Evolutionary conservation across 257 asterid species (phyloP), one percentile per base, ranked within the genome.

Genomic region (Linaria vulgaris): DNA sequence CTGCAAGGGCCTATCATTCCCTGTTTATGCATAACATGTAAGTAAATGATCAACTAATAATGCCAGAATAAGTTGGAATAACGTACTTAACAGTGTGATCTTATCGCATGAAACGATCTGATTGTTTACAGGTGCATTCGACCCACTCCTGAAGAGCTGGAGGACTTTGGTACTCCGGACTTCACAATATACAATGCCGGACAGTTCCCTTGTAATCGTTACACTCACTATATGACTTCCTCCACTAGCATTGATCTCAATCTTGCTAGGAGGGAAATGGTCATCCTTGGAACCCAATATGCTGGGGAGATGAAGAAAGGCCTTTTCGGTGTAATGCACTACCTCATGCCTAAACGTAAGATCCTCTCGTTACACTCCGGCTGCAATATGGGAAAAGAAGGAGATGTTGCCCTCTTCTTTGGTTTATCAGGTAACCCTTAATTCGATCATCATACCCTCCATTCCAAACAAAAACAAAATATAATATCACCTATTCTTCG

Each of bases 251-350:
- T 91, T 79, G 96, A 91, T 79, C 25, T 91, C 69, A 91, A 91
- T 70, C 90, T 91, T 63, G 88, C 73, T 61, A 83, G 96, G 78
- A 78, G 76, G 72, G 98, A 91, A 73, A 91, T 91, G 96, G 96
- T 91, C 59, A 91, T 91, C 72, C 88, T 91, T 17, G 98, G 98
- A 48, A 91, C 96, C 48, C 98, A 84, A 64, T 91, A 91, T 74
- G 98, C 98, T 12, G 97, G 97, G 70, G 97, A 87, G 74, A 90
- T 90, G 97, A 90, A 90, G 85, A 90, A 90, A 71, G 98, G 98
- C 6, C 83, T 91, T 38, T 91, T 91, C 81, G 75, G 98, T 20
- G 55, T 91, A 1, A 91, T 91, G 98, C 98, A 88, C 72, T 91
- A 91, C 74, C 95, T 91, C 78, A 91, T 91, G 98, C 98, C 98